Evolutionary conservation across 2,329 filamentous ascomycete genomes (phyloP).

Genomic region (Botrytis porri): DNA sequence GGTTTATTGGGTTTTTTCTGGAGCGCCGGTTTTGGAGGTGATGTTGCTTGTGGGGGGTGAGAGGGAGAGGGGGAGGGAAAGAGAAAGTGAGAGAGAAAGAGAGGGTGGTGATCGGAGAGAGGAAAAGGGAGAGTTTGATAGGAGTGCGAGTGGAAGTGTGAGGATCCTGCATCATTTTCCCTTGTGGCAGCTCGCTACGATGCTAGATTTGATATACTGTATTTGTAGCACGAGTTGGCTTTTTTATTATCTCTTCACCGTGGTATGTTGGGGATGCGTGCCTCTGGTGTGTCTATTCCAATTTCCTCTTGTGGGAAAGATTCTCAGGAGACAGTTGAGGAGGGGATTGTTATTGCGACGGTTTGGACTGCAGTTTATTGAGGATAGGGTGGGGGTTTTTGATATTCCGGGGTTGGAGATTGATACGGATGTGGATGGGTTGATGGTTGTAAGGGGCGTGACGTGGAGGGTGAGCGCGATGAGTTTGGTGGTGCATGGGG

Average conservation of each 20-base stretch:
- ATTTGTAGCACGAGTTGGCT: constrained; percentile 52
- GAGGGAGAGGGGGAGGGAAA: constrained; percentile 33
- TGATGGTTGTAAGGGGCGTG: constrained; percentile 51
- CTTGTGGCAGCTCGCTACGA: constrained; percentile 47
- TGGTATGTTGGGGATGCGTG: constrained; percentile 43
- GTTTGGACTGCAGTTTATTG: constrained; percentile 45
- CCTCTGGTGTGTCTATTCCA: constrained; percentile 47
- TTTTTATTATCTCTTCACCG: constrained; percentile 45
- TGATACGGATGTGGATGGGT: constrained; percentile 51
- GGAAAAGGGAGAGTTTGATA: not conserved
- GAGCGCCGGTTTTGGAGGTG: constrained; percentile 40
- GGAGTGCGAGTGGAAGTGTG: not conserved
- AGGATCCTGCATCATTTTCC: constrained; percentile 46
- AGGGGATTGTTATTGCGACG: constrained; percentile 33
- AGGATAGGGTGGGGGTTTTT: constrained; percentile 47
- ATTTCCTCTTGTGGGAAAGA: constrained; percentile 37
- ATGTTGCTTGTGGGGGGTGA: constrained; percentile 27
- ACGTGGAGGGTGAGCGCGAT: constrained; percentile 50
- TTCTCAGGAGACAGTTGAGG: constrained; percentile 39
- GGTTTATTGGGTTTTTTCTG: constrained; percentile 43
- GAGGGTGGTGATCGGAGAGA: not conserved
- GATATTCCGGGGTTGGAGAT: constrained; percentile 49
- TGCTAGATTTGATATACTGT: constrained; percentile 47
- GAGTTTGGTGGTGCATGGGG: constrained; percentile 49
- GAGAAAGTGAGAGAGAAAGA: constrained; percentile 9